Conservation (phyloP, 331 rosid genomes). For the Erythrophleum ivorense region DNA sequence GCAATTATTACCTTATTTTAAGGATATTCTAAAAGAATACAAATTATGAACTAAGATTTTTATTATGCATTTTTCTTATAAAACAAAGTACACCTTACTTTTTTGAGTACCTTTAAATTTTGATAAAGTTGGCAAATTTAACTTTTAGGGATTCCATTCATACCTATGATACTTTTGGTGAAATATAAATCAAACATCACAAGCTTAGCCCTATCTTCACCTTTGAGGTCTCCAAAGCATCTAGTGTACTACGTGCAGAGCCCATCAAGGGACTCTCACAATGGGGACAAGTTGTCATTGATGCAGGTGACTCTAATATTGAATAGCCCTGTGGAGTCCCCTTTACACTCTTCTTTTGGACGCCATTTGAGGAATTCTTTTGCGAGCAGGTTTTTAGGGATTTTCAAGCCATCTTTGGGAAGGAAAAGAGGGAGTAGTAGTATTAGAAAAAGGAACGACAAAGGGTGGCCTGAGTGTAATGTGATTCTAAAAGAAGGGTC, state of each 20-base stretch:
- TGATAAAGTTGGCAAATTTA: background rate
- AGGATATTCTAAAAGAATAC: background rate
- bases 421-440: slow-evolving; percentile 56
- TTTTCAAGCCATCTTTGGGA: slow-evolving; percentile 85
- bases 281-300: slow-evolving; percentile 90
- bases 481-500: slow-evolving; percentile 91
- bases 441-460: slow-evolving; percentile 72
- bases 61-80: background rate
- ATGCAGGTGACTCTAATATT: slow-evolving; percentile 88
- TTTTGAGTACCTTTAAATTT: background rate
- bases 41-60: background rate
- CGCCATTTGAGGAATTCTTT: slow-evolving; percentile 95
- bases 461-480: slow-evolving; percentile 95
- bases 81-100: background rate
- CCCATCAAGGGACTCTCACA: slow-evolving; percentile 92
- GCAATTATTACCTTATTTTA: background rate
- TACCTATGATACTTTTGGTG: slow-evolving; percentile 57
- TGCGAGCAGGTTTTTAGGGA: slow-evolving; percentile 82
- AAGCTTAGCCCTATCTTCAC: slow-evolving; percentile 91
- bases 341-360: slow-evolving; percentile 89
- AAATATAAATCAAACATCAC: slow-evolving; percentile 89
- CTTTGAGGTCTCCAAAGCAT: slow-evolving; percentile 92
- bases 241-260: slow-evolving; percentile 86
- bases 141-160: background rate
- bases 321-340: slow-evolving; percentile 94